These are phyloP conservation scores for Schizosaccharomyces lindneri DNA, from an alignment of 805 yeast species.

Conservation along the genomic window DNA sequence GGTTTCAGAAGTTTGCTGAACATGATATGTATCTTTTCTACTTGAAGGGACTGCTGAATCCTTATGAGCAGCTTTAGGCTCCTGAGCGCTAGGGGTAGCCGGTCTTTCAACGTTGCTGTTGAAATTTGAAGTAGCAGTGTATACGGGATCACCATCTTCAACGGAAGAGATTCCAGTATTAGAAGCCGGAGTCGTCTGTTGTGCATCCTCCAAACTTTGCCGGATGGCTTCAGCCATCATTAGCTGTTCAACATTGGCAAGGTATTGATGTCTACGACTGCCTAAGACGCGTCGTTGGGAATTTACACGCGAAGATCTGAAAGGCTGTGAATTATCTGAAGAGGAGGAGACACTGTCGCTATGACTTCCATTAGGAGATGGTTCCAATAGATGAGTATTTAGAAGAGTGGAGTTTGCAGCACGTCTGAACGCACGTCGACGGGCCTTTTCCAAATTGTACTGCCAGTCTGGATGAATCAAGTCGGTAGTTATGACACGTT, in stretches of 20 bases:
- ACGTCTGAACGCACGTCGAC: slow-evolving; percentile 53
- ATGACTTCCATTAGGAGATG: not conserved
- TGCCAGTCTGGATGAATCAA: slow-evolving; percentile 86
- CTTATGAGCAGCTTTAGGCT: no score
- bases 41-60: not conserved
- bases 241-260: slow-evolving; percentile 33
- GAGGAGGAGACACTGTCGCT: not conserved
- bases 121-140: not conserved
- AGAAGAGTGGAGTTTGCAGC: slow-evolving; percentile 88
- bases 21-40: not conserved
- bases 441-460: slow-evolving; percentile 39
- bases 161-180: not conserved
- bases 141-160: not conserved
- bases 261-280: slow-evolving; percentile 7
- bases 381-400: slow-evolving; percentile 38
- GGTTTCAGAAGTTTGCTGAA: not conserved
- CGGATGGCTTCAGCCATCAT: slow-evolving; percentile 72
- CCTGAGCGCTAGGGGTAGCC: not conserved
- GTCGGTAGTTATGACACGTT: slow-evolving; percentile 57
- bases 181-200: not conserved
- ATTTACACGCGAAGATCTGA: not conserved
- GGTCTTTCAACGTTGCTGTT: not conserved
- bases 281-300: slow-evolving; percentile 4
- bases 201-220: slow-evolving; percentile 34
- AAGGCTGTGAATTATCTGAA: slow-evolving; percentile 4